Conservation (phyloP, 768 basidiomycete genomes). For the Trametes sanguinea region DNA sequence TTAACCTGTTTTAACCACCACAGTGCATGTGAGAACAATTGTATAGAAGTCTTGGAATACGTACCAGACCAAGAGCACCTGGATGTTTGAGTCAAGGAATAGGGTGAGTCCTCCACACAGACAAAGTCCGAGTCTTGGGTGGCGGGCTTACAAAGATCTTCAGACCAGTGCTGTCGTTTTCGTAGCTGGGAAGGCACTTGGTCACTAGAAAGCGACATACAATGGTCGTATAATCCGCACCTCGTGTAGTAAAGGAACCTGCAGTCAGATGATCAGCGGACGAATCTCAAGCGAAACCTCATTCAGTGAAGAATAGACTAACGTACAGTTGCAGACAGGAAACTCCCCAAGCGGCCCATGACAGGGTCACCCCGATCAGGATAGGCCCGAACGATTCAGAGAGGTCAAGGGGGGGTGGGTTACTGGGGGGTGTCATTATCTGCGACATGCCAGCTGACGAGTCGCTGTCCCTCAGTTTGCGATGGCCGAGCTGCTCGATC, state of each 20-base stretch:
- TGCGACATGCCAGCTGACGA: too few relatives aligned
- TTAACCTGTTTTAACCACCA: too few relatives aligned
- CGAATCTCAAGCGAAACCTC: too few relatives aligned
- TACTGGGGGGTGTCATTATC: neutral
- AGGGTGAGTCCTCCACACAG: neutral
- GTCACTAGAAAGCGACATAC: too few relatives aligned
- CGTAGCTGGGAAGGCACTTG: neutral
- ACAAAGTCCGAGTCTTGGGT: too few relatives aligned
- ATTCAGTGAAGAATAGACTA: neutral
- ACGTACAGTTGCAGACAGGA: neutral
- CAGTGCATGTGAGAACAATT: too few relatives aligned
- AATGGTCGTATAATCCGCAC: neutral
- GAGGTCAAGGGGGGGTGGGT: neutral
- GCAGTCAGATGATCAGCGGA: neutral
- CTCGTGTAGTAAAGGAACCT: neutral
- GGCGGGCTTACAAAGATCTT: neutral
- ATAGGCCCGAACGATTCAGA: neutral
- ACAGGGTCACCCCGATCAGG: neutral
- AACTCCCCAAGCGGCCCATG: neutral
- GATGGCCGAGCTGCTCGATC: too few relatives aligned
- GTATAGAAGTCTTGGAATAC: too few relatives aligned
- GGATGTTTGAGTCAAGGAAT: too few relatives aligned
- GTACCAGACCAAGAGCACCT: too few relatives aligned
- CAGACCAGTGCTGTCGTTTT: neutral
- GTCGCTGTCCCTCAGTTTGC: too few relatives aligned